Conservation (phyloP, 495 filamentous ascomycete species). For the Talaromyces adpressus region DNA sequence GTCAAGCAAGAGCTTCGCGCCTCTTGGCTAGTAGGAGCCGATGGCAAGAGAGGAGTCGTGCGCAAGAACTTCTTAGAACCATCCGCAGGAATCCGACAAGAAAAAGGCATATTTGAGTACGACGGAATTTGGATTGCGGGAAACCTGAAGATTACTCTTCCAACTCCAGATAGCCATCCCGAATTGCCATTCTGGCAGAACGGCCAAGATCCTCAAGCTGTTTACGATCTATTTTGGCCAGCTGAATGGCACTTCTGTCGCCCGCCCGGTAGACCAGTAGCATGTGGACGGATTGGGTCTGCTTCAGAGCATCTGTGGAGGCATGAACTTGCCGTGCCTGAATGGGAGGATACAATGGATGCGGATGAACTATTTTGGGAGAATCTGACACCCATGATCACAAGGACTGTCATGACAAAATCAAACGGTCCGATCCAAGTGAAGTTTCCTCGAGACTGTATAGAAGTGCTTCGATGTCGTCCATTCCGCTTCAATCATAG, state of each 20-base stretch:
- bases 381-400: not conserved
- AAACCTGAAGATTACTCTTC: conserved; percentile 32
- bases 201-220: conserved; percentile 30
- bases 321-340: conserved; percentile 26
- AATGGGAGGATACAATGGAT: conserved; percentile 10
- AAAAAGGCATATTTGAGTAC: conserved; percentile 15
- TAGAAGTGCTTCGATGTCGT: conserved; percentile 32
- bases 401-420: not conserved
- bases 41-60: conserved; percentile 37
- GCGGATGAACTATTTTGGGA: not conserved
- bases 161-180: conserved; percentile 36
- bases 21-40: conserved; percentile 33
- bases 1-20: conserved; percentile 13
- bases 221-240: conserved; percentile 39
- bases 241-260: conserved; percentile 30
- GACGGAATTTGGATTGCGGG: conserved; percentile 38
- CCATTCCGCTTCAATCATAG: conserved; percentile 31
- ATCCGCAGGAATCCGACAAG: not conserved
- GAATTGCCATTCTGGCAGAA: conserved; percentile 36
- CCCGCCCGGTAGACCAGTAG: conserved; percentile 25
- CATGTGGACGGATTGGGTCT: conserved; percentile 35
- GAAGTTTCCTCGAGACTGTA: conserved; percentile 21
- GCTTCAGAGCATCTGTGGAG: conserved; percentile 26
- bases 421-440: not conserved
- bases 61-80: conserved; percentile 37